Evolutionary conservation across 2,329 filamentous ascomycete genomes (phyloP), one percentile per base, ranked within the genome.

Genomic region (Penicillium sp.): DNA sequence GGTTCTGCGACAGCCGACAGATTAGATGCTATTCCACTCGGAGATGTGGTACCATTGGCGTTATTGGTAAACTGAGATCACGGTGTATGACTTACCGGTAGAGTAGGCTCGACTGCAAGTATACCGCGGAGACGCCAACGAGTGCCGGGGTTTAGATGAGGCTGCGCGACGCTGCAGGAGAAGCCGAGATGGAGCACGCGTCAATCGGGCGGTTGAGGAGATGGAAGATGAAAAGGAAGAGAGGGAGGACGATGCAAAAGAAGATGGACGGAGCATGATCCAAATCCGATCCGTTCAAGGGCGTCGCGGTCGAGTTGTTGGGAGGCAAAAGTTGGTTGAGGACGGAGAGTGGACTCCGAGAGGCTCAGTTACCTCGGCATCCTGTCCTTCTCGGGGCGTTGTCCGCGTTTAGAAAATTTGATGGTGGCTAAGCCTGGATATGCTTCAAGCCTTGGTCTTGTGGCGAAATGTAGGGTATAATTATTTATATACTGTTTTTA

Each of bases 201-300:
- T 61, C 5, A 63, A 66, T 14, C 55, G 55, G 4, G 45, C 57
- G 11, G 77, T 76, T 1, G 45, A 20, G 28, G 25, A 20, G 31
- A 42, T 17, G 54, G 35, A 42, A 45, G 51, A 57, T 34, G 55
- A 48, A 59, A 54, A 43, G 12, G 39, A 34, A n/a, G 22, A 22
- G 50, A 48, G 5, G 37, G 41, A 49, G 34, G 48, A 34, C 45
- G 49, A 28, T 35, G 45, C 14, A 10, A 45, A 54, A 43, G 52
- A 57, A 20, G 52, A 34, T 47, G 42, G 38, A 28, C 54, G 63
- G 54, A 57, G 54, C 65, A 67, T 67, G 54, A 37, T 59, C 53
- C 52, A 58, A 58, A 41, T 37, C 53, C 39, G 47, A 58, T 22
- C 35, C 45, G 35, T 28, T 49, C 39, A 38, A 31, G 31, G 47